Evolutionary conservation across 192 early-diverging fungal species (phyloP), one percentile per base, ranked within the genome.

Genomic region (Pilobolus umbonatus): DNA sequence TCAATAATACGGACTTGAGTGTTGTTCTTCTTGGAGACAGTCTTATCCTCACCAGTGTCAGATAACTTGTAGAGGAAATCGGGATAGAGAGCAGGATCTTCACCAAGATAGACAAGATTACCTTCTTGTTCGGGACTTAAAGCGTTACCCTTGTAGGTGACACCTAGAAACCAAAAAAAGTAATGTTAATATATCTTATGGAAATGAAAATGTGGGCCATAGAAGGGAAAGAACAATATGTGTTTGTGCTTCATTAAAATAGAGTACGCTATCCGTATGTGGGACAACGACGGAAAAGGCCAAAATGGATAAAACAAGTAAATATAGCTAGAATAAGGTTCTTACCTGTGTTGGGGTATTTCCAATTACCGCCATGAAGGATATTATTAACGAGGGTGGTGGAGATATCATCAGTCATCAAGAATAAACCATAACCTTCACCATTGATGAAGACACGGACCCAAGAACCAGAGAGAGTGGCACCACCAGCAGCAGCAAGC

Each of bases 401-500:
- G 24, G 56, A 52, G 28, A 40, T 40, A 54, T 77, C 75, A 32
- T 77, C 75, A 47, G 74, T 73, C 65, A 77, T 63, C 45, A 77
- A 54, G 53, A 55, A 77, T 21, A 77, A 62, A 57, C 75, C 75
- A 31, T 66, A 74, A 30, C 64, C 43, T 25, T 62, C 65, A 47
- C 64, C 70, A 53, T 77, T 77, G 45, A 77, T 64, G 34, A 61
- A 77, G 0, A 77, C 59, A 66, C 75, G 71, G 29, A 68, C 68
- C 61, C 70, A 77, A 17, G 62, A 60, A 26, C 62, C 63, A 44
- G 72, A 73, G 21, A 74, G 75, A 0, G 75, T 61, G 21, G 72
- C 62, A 36, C 62, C 68, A 57, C 75, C 75, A 19, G 73, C 53
- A 35, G 75, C 65, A 50, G 69, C 67, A 34, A 77, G 44, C 53